Conservation (phyloP, 371 early-diverging fungal species). For the Haplosporangium sp. region DNA sequence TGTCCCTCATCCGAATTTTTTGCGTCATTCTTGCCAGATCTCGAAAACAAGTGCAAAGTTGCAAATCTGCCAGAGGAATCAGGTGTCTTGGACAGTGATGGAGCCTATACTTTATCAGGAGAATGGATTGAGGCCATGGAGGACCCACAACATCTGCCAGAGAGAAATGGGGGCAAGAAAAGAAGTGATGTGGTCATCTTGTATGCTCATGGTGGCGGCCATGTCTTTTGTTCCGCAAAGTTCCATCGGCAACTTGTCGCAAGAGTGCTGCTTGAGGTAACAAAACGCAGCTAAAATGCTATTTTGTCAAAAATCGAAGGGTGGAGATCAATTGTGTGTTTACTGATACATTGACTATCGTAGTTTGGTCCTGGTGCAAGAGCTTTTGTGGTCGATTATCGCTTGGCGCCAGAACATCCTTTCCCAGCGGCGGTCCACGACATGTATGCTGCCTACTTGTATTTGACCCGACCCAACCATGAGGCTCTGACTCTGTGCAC, state of each 20-base stretch:
- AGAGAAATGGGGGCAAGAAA: not conserved
- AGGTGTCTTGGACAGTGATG: constrained; percentile 26
- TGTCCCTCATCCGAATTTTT: constrained; percentile 29
- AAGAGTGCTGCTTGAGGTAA: constrained; percentile 37
- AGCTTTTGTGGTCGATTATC: constrained; percentile 62
- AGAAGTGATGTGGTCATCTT: constrained; percentile 41
- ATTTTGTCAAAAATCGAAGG: too few species aligned
- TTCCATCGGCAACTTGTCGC: constrained; percentile 48
- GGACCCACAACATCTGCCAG: constrained; percentile 7
- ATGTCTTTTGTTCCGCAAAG: constrained; percentile 40
- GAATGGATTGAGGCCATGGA: constrained; percentile 52
- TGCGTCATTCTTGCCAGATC: constrained; percentile 35
- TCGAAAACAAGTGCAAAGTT: not conserved
- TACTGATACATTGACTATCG: not conserved
- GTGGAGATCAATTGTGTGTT: too few species aligned
- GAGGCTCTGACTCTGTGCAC: constrained; percentile 33
- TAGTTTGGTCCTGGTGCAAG: constrained; percentile 54
- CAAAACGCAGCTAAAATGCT: too few species aligned
- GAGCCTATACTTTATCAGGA: constrained; percentile 33
- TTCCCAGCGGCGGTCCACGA: constrained; percentile 90
- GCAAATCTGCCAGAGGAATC: constrained; percentile 53
- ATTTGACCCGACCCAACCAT: constrained; percentile 65
- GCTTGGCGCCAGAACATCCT: constrained; percentile 85
- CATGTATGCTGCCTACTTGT: constrained; percentile 76
- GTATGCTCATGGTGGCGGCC: constrained; percentile 45